These are phyloP conservation scores for Apophysomyces sp. DNA, from an alignment of 371 early-diverging fungal species.

Conservation along the genomic window DNA sequence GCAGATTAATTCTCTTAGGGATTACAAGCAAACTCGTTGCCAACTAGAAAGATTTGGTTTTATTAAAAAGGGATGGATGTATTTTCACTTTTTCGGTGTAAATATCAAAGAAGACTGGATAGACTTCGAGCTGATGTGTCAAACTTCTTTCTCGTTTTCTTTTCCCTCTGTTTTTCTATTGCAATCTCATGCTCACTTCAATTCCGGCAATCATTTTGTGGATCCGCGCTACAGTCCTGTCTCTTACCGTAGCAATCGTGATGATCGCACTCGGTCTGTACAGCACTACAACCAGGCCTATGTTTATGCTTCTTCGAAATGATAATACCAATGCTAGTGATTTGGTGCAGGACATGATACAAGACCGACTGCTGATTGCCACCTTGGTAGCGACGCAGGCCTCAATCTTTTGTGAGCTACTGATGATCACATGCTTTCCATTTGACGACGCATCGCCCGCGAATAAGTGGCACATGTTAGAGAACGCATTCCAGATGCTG, in stretches of 20 bases:
- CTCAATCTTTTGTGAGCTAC: conserved; percentile 22
- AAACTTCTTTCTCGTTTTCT: not conserved
- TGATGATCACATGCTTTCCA: not conserved
- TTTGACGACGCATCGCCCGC: not conserved
- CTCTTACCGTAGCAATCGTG: conserved; percentile 26
- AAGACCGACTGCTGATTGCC: conserved; percentile 23
- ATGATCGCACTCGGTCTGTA: conserved; percentile 25
- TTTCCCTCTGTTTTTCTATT: conserved; percentile 1
- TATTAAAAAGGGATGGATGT: not conserved
- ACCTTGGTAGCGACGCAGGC: conserved; percentile 34
- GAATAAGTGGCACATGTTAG: not conserved
- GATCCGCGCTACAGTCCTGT: conserved; percentile 21
- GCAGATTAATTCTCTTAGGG: not conserved
- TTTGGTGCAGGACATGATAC: conserved; percentile 14
- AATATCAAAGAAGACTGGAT: not conserved
- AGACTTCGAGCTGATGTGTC: not conserved
- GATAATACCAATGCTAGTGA: not conserved
- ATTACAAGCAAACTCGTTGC: not conserved
- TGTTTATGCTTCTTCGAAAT: conserved; percentile 8
- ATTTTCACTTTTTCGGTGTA: not conserved
- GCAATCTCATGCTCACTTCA: conserved; percentile 20
- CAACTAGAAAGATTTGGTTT: not conserved
- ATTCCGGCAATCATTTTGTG: conserved; percentile 12
- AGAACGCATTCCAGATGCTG: conserved; percentile 28
- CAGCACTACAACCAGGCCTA: conserved; percentile 18